Conservation (phyloP, 2,329 filamentous ascomycete species). For the Herpomyces periplanetae region DNA sequence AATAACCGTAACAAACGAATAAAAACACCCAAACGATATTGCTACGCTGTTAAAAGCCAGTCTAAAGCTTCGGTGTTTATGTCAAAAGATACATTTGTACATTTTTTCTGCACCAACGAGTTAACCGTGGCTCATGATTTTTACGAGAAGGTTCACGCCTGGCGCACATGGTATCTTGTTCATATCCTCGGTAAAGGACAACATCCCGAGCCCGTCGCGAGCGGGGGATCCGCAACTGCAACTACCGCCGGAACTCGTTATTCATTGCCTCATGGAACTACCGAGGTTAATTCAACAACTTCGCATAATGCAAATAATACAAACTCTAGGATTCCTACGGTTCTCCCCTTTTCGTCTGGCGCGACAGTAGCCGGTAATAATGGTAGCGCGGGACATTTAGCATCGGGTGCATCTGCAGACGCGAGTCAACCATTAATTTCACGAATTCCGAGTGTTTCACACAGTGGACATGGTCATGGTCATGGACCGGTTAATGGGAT, state of each 20-base stretch:
- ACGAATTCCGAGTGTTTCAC: no score
- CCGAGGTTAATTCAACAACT: no score
- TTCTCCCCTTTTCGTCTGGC: no score
- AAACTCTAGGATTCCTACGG: no score
- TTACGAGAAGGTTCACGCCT: conserved; percentile 27
- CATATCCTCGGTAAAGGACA: conserved; percentile 21
- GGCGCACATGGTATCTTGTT: conserved; percentile 72
- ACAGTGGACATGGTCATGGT: no score
- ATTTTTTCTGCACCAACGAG: conserved; percentile 61
- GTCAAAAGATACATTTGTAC: conserved; percentile 46
- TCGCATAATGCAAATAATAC: no score
- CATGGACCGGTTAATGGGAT: no score
- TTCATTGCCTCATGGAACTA: conserved; percentile 3
- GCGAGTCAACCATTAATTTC: no score
- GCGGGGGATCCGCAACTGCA: conserved; percentile 6
- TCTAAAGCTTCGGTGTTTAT: conserved; percentile 53
- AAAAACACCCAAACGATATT: conserved; percentile 45
- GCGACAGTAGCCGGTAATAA: no score
- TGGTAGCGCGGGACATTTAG: no score
- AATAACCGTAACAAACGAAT: conserved; percentile 25
- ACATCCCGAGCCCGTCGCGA: conserved; percentile 7
- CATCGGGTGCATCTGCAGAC: no score
- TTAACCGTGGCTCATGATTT: conserved; percentile 22
- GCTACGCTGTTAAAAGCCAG: conserved; percentile 65
- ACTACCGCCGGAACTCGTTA: conserved; percentile 6